These are phyloP conservation scores for Niveomyces coronatus DNA, from an alignment of 2,329 filamentous ascomycete species.

Conservation along the genomic window DNA sequence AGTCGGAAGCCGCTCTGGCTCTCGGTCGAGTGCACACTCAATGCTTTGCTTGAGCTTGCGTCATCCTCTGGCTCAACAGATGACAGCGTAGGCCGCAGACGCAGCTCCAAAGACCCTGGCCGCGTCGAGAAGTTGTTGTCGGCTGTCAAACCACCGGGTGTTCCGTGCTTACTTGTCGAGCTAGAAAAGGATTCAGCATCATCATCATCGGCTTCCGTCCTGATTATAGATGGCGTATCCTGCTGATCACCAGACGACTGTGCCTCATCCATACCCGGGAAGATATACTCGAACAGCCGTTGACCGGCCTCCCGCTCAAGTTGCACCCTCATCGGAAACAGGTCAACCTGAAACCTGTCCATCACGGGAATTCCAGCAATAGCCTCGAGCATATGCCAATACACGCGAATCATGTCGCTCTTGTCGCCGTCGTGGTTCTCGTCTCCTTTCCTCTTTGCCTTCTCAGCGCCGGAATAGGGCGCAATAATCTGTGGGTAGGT, in stretches of 20 bases:
- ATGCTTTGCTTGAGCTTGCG: slow-evolving; percentile 33
- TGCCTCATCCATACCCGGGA: slow-evolving; percentile 67
- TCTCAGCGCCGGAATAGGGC: slow-evolving; percentile 66
- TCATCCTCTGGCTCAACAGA: slow-evolving; percentile 33
- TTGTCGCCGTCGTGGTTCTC: slow-evolving; percentile 34
- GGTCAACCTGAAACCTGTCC: slow-evolving; percentile 89
- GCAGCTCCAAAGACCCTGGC: slow-evolving; percentile 67
- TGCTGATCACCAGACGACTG: slow-evolving; percentile 36
- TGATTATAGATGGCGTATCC: slow-evolving; percentile 50
- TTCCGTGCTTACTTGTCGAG: slow-evolving; percentile 27
- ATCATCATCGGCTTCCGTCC: slow-evolving; percentile 38
- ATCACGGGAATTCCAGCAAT: slow-evolving; percentile 96
- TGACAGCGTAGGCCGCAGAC: slow-evolving; percentile 72
- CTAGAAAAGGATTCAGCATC: slow-evolving; percentile 28
- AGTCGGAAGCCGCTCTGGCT: slow-evolving; percentile 39
- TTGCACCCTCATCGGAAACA: slow-evolving; percentile 90
- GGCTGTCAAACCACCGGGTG: slow-evolving; percentile 18
- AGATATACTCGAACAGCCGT: slow-evolving; percentile 93
- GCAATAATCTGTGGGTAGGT: slow-evolving; percentile 94
- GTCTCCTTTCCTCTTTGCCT: no score
- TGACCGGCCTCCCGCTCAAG: slow-evolving; percentile 88
- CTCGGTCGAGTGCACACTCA: slow-evolving; percentile 39
- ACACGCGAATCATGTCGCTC: slow-evolving; percentile 80
- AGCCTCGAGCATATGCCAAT: slow-evolving; percentile 97
- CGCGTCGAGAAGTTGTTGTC: slow-evolving; percentile 48